A percentile compares a stretch with the other conserved stretches of the same genome.
These are phyloP conservation scores for Staphylotrichum longicolle DNA, from an alignment of 495 filamentous ascomycete species.

Conservation along the genomic window DNA sequence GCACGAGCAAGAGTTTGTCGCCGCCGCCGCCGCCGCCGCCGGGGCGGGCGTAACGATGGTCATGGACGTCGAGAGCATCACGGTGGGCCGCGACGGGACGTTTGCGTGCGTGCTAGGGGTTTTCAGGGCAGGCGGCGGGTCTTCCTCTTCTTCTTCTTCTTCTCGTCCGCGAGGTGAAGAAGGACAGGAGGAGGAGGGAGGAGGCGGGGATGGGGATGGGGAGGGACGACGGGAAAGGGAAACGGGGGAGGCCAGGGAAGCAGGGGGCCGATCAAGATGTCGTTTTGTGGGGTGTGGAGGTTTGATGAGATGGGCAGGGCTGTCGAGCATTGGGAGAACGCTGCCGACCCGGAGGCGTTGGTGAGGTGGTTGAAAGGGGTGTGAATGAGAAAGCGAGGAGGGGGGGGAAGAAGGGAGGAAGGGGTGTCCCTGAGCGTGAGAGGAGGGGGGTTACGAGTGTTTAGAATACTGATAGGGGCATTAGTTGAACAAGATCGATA, in stretches of 20 bases:
- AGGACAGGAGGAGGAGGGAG: neutral
- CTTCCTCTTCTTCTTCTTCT: no score
- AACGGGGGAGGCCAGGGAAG: no score
- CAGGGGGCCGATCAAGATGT: conserved; percentile 15
- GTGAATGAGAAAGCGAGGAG: neutral
- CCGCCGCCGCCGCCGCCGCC: conserved; percentile 8
- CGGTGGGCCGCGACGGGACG: neutral
- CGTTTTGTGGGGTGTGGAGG: conserved; percentile 34
- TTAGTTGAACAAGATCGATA: no score
- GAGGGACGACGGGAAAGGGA: neutral
- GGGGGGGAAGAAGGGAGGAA: neutral
- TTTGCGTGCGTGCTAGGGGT: conserved; percentile 31
- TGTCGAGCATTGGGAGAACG: conserved; percentile 30
- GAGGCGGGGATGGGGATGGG: neutral
- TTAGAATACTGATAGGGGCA: neutral
- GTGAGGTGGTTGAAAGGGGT: conserved; percentile 15
- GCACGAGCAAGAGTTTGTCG: conserved; percentile 29
- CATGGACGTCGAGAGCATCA: conserved; percentile 31
- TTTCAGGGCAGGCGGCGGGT: conserved; percentile 5
- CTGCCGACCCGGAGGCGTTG: conserved; percentile 14
- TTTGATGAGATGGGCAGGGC: conserved; percentile 23
- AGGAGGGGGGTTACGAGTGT: neutral
- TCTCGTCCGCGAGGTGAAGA: neutral
- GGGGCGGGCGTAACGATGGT: conserved; percentile 20
- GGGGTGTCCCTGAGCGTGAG: neutral